Percentiles rank a stretch among this genome's conserved stretches.
phyloP scores from a whole-genome alignment of 495 filamentous ascomycete genomes.

The Chaetomidium leptoderma region DNA sequence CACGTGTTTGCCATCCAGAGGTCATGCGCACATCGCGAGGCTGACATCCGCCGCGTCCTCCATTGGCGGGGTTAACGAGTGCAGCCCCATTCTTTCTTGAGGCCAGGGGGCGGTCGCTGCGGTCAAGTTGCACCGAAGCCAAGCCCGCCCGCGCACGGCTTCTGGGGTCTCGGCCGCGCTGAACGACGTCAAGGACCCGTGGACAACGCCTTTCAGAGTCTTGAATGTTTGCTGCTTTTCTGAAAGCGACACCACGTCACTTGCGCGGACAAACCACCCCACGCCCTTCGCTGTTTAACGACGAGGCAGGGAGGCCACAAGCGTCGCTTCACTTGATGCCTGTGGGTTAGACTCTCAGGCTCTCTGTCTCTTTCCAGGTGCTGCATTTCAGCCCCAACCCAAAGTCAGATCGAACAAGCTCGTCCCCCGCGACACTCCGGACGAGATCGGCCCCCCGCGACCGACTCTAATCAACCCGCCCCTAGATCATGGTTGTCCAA shows the following conservation, averaged over 20 bases:
- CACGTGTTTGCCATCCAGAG: not conserved
- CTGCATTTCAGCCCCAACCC: not conserved
- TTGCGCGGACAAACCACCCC: not conserved
- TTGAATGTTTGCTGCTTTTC: not conserved
- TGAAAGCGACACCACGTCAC: not conserved
- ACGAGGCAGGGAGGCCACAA: not conserved
- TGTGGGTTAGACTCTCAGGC: not conserved
- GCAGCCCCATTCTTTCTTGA: not conserved
- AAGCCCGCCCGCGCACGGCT: not conserved
- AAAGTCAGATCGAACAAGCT: not conserved
- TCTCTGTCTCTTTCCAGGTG: too few relatives aligned
- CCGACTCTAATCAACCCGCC: not conserved
- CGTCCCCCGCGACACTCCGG: not conserved
- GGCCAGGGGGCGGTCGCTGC: not conserved
- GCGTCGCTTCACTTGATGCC: not conserved
- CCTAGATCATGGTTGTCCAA: slow-evolving; percentile 20
- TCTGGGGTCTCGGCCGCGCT: not conserved
- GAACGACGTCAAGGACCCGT: slow-evolving; percentile 3
- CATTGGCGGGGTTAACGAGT: not conserved
- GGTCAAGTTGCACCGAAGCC: not conserved
- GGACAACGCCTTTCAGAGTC: not conserved
- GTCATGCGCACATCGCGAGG: not conserved
- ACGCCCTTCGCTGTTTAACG: not conserved
- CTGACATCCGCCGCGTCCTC: not conserved
- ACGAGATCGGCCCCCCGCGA: not conserved